These are phyloP conservation scores for Aphanocladium album DNA, from an alignment of 2,329 filamentous ascomycete genomes.

Conservation along the genomic window DNA sequence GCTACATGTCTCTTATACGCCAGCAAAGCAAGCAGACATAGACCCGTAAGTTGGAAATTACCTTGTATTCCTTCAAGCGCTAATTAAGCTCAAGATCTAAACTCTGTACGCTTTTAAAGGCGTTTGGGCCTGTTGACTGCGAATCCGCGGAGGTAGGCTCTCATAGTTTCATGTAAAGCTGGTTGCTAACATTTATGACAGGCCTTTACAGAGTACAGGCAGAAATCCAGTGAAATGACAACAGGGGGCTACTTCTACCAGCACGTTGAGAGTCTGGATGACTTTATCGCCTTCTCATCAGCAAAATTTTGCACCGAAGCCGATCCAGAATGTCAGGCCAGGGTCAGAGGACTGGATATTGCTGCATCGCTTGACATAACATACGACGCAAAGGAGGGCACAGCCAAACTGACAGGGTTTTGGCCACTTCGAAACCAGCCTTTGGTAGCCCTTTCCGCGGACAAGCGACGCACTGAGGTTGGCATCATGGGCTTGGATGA, in stretches of 20 bases:
- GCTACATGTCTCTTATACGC: constrained; percentile 74
- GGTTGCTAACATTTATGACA: constrained; percentile 30
- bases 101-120: constrained; percentile 54
- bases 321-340: constrained; percentile 45
- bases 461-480: constrained; percentile 64
- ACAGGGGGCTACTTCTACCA: constrained; percentile 68
- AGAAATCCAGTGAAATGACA: constrained; percentile 19
- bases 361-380: constrained; percentile 71
- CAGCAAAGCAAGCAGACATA: constrained; percentile 24
- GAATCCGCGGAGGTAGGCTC: constrained; percentile 23
- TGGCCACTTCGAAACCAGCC: constrained; percentile 49
- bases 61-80: not conserved
- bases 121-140: constrained; percentile 57
- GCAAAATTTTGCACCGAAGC: constrained; percentile 44
- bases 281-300: constrained; percentile 50
- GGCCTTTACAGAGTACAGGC: constrained; percentile 57
- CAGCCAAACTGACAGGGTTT: constrained; percentile 58
- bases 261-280: constrained; percentile 50
- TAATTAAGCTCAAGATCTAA: constrained; percentile 21
- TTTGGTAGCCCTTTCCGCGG: constrained; percentile 36
- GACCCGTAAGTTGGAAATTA: constrained; percentile 18
- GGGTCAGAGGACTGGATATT: constrained; percentile 37
- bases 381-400: constrained; percentile 63
- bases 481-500: constrained; percentile 68
- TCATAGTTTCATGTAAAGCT: constrained; percentile 2